Conservation (phyloP, 164 flowering plant species). For the Liquidambar formosana region DNA sequence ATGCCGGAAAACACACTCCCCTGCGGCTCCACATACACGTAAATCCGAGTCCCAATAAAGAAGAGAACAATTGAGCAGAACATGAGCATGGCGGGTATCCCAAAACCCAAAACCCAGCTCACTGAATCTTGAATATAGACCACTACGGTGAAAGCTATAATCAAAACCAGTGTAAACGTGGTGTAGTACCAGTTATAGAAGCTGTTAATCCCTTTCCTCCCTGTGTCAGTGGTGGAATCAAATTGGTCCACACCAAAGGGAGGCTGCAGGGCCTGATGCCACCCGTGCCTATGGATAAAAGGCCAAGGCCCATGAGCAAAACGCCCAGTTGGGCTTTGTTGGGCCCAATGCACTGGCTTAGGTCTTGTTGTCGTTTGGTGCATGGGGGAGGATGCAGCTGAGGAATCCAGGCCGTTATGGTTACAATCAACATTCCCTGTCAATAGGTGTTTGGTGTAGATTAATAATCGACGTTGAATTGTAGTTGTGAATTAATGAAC, state of each 20-base stretch:
- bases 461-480: too few relatives aligned
- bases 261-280: conserved; percentile 80
- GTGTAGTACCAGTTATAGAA: conserved; percentile 88
- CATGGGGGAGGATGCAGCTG: conserved; percentile 50
- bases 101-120: conserved; percentile 73
- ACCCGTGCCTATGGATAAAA: conserved; percentile 56
- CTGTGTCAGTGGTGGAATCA: conserved; percentile 58
- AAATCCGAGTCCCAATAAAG: conserved; percentile 56
- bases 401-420: conserved; percentile 50
- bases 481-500: too few relatives aligned
- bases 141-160: conserved; percentile 56
- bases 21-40: conserved; percentile 51
- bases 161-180: conserved; percentile 53
- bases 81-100: conserved; percentile 60
- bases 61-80: conserved; percentile 44
- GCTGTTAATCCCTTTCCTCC: conserved; percentile 61
- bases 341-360: conserved; percentile 36
- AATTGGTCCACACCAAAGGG: conserved; percentile 80
- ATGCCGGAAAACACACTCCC: conserved; percentile 67
- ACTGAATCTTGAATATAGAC: conserved; percentile 67
- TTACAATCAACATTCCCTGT: conserved; percentile 64
- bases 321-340: conserved; percentile 38
- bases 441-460: background rate
- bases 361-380: background rate
- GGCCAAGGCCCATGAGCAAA: conserved; percentile 33